phyloP scores from a whole-genome alignment of 2,329 filamentous ascomycete species.

The Ascomycota sp. region DNA sequence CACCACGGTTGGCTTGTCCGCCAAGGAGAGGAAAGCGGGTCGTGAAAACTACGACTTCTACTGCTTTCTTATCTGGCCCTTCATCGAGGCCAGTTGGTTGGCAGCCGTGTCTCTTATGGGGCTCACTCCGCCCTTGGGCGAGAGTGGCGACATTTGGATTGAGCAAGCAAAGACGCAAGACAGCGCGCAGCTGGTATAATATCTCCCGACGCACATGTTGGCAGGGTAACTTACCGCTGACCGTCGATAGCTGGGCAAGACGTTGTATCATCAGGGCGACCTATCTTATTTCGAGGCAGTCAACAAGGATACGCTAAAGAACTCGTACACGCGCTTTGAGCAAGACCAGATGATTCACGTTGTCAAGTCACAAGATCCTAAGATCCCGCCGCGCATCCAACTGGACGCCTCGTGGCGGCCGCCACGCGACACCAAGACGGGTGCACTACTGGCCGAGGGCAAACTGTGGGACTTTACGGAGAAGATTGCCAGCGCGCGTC shows the following conservation, averaged over 20 bases:
- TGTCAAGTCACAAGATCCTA: conserved; percentile 45
- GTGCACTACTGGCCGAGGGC: conserved; percentile 45
- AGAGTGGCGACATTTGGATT: conserved; percentile 54
- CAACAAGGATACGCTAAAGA: conserved; percentile 94
- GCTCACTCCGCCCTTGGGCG: conserved; percentile 47
- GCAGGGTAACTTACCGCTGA: neutral
- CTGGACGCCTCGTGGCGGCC: conserved; percentile 61
- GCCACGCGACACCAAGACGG: conserved; percentile 38
- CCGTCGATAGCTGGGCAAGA: conserved; percentile 57
- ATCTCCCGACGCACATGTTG: neutral
- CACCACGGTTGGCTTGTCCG: conserved; percentile 51
- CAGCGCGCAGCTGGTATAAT: conserved; percentile 53
- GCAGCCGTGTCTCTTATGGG: conserved; percentile 77
- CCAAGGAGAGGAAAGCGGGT: conserved; percentile 55
- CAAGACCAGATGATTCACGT: conserved; percentile 77
- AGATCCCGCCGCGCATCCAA: conserved; percentile 39
- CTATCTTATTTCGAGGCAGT: conserved; percentile 95
- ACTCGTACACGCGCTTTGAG: conserved; percentile 71
- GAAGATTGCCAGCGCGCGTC: conserved; percentile 58
- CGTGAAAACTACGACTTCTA: conserved; percentile 97
- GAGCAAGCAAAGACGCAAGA: conserved; percentile 60
- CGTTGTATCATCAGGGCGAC: conserved; percentile 91
- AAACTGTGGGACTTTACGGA: conserved; percentile 84
- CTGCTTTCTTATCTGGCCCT: conserved; percentile 96
- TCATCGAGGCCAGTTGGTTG: conserved; percentile 87